Conservation (phyloP, 2,329 filamentous ascomycete genomes). For the Curvularia sp. region DNA sequence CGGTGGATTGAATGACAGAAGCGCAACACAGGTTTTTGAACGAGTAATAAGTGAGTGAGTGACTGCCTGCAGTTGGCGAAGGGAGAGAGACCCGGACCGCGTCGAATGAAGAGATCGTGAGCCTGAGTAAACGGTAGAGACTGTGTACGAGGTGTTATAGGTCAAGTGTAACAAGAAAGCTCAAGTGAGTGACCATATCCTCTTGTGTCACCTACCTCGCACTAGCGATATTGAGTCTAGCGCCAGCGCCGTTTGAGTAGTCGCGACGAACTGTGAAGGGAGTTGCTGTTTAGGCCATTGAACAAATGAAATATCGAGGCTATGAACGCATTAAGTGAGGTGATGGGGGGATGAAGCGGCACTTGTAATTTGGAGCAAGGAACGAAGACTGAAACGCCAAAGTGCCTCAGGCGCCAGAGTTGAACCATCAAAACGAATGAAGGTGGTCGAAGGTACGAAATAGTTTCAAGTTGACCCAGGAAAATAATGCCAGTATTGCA, state of each 20-base stretch:
- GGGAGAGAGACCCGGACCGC: slow-evolving; percentile 29
- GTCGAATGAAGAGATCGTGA: slow-evolving; percentile 28
- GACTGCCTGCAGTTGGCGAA: slow-evolving; percentile 35
- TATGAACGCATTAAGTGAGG: slow-evolving; percentile 23
- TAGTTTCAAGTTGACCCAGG: not conserved
- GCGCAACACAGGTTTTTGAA: slow-evolving; percentile 13
- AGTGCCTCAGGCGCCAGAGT: slow-evolving; percentile 20
- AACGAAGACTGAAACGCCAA: slow-evolving; percentile 32
- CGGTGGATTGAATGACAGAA: slow-evolving; percentile 11
- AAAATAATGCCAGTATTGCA: not conserved
- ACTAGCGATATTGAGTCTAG: slow-evolving; percentile 24
- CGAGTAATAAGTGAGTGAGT: slow-evolving; percentile 35
- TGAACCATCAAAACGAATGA: slow-evolving; percentile 8
- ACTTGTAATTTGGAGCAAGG: slow-evolving; percentile 23
- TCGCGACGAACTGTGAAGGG: slow-evolving; percentile 14
- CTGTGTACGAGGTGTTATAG: slow-evolving; percentile 20
- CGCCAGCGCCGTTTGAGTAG: slow-evolving; percentile 22
- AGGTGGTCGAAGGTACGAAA: slow-evolving; percentile 2
- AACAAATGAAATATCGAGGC: slow-evolving; percentile 7
- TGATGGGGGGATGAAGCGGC: slow-evolving; percentile 30
- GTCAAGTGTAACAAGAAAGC: slow-evolving; percentile 26
- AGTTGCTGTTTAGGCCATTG: slow-evolving; percentile 15
- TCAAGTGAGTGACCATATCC: slow-evolving; percentile 14
- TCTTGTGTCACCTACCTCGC: slow-evolving; percentile 22
- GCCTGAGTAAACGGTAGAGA: slow-evolving; percentile 29